These are phyloP conservation scores for Fomitopsis pulvina DNA, from an alignment of 768 basidiomycete species.

Conservation along the genomic window DNA sequence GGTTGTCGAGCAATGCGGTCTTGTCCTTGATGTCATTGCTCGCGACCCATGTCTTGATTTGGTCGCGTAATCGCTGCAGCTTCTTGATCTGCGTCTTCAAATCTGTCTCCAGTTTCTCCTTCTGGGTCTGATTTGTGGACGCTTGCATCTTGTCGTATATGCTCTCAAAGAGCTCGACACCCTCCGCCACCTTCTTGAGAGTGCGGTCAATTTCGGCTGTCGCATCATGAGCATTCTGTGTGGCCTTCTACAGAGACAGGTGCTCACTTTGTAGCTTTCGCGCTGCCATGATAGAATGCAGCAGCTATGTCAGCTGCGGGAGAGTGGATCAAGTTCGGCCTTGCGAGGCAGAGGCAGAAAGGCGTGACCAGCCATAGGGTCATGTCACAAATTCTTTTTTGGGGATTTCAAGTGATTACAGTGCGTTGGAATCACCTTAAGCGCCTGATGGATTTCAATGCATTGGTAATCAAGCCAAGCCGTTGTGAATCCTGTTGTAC, in stretches of 20 bases:
- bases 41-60: constrained; percentile 94
- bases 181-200: constrained; percentile 93
- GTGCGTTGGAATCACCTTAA: too few species aligned
- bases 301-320: too few species aligned
- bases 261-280: constrained; percentile 78
- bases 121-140: constrained; percentile 94
- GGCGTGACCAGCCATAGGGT: too few species aligned
- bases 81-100: constrained; percentile 99
- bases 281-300: constrained; percentile 64
- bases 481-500: too few species aligned
- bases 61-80: constrained; percentile 75
- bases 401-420: too few species aligned
- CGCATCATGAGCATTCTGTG: background rate
- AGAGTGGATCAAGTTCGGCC: too few species aligned
- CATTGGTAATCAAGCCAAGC: too few species aligned
- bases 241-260: background rate
- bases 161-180: constrained; percentile 90
- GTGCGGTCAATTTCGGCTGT: constrained; percentile 98
- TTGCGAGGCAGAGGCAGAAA: too few species aligned
- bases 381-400: too few species aligned
- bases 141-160: constrained; percentile 99
- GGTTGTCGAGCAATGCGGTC: constrained; percentile 83
- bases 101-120: constrained; percentile 95
- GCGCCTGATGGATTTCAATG: too few species aligned
- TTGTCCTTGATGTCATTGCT: constrained; percentile 99